Conservation (phyloP, 2,329 filamentous ascomycete species). For the Kalaharituber pfeilii region DNA sequence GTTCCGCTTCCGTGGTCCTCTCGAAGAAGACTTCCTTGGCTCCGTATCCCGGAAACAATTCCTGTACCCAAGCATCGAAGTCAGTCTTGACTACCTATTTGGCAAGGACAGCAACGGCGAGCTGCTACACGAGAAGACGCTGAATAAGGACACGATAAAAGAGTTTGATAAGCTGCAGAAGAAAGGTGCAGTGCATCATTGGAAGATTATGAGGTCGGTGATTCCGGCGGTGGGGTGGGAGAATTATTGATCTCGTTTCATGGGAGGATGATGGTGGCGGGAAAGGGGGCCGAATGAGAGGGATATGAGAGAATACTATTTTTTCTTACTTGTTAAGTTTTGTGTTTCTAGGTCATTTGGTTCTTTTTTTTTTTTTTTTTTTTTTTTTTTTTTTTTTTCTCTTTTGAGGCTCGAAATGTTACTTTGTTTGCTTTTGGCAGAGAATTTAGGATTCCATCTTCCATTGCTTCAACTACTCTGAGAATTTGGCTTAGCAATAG, state of each 20-base stretch:
- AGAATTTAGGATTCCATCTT: too few relatives aligned
- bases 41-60: conserved; percentile 54
- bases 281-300: too few relatives aligned
- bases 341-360: too few relatives aligned
- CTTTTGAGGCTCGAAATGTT: too few relatives aligned
- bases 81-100: conserved; percentile 32
- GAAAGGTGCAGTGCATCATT: conserved; percentile 65
- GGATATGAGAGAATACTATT: too few relatives aligned
- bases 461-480: too few relatives aligned
- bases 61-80: conserved; percentile 54
- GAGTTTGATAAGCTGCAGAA: conserved; percentile 55
- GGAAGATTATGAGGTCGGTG: conserved; percentile 77
- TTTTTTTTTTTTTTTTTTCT: too few relatives aligned
- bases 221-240: conserved; percentile 69
- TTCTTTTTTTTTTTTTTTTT: too few relatives aligned
- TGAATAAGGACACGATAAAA: conserved; percentile 46
- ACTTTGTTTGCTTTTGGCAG: too few relatives aligned
- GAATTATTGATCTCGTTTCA: conserved; percentile 28
- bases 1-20: conserved; percentile 45
- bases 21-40: conserved; percentile 48
- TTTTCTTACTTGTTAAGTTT: too few relatives aligned
- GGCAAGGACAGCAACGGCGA: conserved; percentile 9
- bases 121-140: conserved; percentile 35
- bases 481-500: too few relatives aligned
- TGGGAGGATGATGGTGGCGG: too few relatives aligned